A percentile compares a stretch with the other conserved stretches of the same genome.
Evolutionary conservation across 345 rosid genomes (phyloP).

Genomic region (Aurinia saxatilis): DNA sequence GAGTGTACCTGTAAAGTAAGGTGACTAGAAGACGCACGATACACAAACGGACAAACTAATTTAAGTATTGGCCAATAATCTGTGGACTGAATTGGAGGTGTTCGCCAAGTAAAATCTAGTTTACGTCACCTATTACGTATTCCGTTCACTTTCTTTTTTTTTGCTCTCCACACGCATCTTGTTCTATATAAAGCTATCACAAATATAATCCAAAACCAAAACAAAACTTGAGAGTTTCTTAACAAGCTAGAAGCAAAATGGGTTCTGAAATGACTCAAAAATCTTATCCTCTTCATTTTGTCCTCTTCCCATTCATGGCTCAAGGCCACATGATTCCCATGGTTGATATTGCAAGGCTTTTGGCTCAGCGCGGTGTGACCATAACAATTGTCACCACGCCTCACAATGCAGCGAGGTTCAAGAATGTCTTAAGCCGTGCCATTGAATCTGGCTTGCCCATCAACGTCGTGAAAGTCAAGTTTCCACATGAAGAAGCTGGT

Average conservation of each 20-base stretch:
- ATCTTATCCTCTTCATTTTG: slow-evolving; percentile 6
- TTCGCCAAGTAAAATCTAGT: slow-evolving; percentile 5
- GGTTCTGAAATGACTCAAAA: background rate
- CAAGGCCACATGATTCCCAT: slow-evolving; percentile 38
- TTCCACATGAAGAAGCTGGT: slow-evolving; percentile 27
- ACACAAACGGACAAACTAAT: slow-evolving; percentile 18
- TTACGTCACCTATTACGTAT: slow-evolving; percentile 23
- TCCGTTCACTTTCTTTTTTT: background rate
- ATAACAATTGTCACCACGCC: slow-evolving; percentile 40
- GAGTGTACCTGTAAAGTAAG: background rate
- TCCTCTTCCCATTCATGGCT: slow-evolving; percentile 18
- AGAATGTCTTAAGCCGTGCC: slow-evolving; percentile 10
- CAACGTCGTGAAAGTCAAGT: background rate
- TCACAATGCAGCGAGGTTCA: slow-evolving; percentile 25
- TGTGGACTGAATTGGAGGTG: slow-evolving; percentile 1
- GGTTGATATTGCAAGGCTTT: slow-evolving; percentile 34
- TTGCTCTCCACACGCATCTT: slow-evolving; percentile 12
- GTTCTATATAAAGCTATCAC: slow-evolving; percentile 12
- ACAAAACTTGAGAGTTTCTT: background rate
- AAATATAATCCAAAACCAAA: background rate
- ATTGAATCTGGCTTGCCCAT: slow-evolving; percentile 21
- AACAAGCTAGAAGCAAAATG: background rate
- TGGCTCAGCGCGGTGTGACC: slow-evolving; percentile 29
- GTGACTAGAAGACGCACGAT: background rate
- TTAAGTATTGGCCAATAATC: background rate